Base-by-base conservation (phyloP, 257 asterid species). In the Rehmannia glutinosa region DNA sequence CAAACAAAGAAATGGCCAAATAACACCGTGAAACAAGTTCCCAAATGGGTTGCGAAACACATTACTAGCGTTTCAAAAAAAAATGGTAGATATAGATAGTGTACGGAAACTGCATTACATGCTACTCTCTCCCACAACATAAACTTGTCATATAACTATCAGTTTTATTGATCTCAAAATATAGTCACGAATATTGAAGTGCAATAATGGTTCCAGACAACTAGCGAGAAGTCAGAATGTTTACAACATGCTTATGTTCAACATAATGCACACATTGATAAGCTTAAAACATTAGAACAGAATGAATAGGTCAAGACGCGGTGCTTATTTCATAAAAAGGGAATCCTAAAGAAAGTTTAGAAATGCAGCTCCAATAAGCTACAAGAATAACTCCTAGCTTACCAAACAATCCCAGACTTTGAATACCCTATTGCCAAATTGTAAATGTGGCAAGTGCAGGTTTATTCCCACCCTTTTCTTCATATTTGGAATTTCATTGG, bases 391-490 rank as follows among this genome's bases (percentile, higher is more conserved):
- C 50, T 49, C 49, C 32, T 62, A 49, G 52, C 61, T 33, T 11
- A 36, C 41, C 25, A 56, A 46, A 28, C 11, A 56, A 15, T 55
- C 8, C 28, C 36, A 59, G 50, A 47, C 17, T 23, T 2, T 27
- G 47, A 59, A 49, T 62, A 15, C 49, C 64, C 58, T 8, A 52
- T n/a, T 53, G 25, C 33, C 33, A 25, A 24, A 62, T 24, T 17
- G 55, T 15, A 51, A 8, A 68, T 10, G 39, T 20, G 28, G 43
- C 57, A 24, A 52, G 55, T 13, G 23, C 27, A 52, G 58, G 50
- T 52, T 47, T 36, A 53, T 56, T 66, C 60, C 69, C 16, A 63
- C 6, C 43, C 61, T 43, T 58, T 49, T 53, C 53, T 23, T 6
- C 51, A 32, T 32, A 24, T 43, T 8, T 6, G 12, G 51, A 51